Evolutionary conservation across 495 filamentous ascomycete species (phyloP), one percentile per base, ranked within the genome.

Genomic region (Talaromyces trachyspermus): DNA sequence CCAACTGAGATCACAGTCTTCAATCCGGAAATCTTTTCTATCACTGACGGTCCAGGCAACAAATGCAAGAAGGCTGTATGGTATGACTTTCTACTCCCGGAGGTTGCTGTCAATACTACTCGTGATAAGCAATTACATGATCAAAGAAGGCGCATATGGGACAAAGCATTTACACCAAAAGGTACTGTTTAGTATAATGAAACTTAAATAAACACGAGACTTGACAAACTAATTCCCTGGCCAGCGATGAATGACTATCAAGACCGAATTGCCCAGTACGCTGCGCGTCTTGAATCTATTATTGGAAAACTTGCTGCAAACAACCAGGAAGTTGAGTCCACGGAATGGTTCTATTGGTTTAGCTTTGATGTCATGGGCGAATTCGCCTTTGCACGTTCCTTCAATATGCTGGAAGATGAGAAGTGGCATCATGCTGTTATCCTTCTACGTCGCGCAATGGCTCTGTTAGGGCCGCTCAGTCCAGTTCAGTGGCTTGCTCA

Each of bases 331-430:
- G 17, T 68, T 17, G 49, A 57, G 11, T 51, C 59, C 0, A 58
- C 60, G 3, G 54, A 65, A 7, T 55, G 61, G 42, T 57, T 68
- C 30, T 55, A 57, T 24, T 68, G 57, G 53, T 65, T 63, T 24
- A 55, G 61, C 2, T 74, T 70, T 43, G 69, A 74, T 30, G 60
- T 70, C 1, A 66, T 75, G 54, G 63, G 67, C 17, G 65, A 71
- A 14, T 62, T 72, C 14, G 65, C 65, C 11, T 72, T 72, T 53
- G 61, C 56, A 49, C 49, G 54, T 22, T 55, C 60, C 11, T 70
- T 71, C 29, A 46, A 48, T 11, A 70, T 66, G 66, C 43, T 72
- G 6, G 37, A 51, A n/a, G 52, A 54, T 18, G 41, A 56, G 27
- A 46, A 50, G 20, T 65, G 54, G 53, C 62, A 61, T 50, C 6